A percentile compares a stretch with the other conserved stretches of the same genome.
These are phyloP conservation scores for Raphidocelis subcapitata DNA, from an alignment of 139 green algal species.

Conservation along the genomic window DNA sequence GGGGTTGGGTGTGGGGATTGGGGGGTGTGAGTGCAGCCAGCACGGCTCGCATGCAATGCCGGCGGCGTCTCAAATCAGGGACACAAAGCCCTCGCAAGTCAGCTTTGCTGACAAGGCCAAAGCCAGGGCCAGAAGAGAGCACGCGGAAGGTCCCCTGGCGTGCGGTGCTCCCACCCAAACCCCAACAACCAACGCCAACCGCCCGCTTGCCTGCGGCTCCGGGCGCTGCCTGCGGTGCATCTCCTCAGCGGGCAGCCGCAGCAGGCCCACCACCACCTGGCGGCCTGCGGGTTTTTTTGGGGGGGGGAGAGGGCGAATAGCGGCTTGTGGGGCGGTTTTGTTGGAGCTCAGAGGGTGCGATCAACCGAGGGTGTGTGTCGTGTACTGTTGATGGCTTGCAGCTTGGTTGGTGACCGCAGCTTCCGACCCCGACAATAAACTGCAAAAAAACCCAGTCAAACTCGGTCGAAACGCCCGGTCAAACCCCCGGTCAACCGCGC, in stretches of 20 bases:
- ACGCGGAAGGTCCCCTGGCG: no score
- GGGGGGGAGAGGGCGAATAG: no score
- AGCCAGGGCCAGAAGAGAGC: no score
- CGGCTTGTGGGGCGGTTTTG: neutral
- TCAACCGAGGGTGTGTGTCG: neutral
- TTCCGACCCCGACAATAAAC: no score
- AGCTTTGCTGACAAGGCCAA: no score
- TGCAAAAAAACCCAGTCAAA: no score
- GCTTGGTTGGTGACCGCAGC: no score
- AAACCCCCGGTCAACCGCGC: neutral
- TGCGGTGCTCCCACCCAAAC: no score
- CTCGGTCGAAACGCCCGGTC: no score
- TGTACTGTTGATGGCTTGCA: neutral
- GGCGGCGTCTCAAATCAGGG: neutral
- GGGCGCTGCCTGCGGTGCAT: conserved; percentile 50
- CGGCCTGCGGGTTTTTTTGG: no score
- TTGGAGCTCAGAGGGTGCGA: neutral
- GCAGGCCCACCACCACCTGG: conserved; percentile 78
- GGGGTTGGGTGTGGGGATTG: conserved; percentile 28
- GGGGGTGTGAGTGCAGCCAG: neutral
- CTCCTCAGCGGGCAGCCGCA: conserved; percentile 78
- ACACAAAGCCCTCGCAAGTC: neutral
- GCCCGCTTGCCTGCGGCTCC: neutral
- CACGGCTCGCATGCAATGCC: no score
- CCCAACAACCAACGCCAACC: neutral